Percentiles rank a stretch among this genome's conserved stretches.
Conservation (phyloP, 148 eudicot genomes). For the Hydrangea macrophylla region DNA sequence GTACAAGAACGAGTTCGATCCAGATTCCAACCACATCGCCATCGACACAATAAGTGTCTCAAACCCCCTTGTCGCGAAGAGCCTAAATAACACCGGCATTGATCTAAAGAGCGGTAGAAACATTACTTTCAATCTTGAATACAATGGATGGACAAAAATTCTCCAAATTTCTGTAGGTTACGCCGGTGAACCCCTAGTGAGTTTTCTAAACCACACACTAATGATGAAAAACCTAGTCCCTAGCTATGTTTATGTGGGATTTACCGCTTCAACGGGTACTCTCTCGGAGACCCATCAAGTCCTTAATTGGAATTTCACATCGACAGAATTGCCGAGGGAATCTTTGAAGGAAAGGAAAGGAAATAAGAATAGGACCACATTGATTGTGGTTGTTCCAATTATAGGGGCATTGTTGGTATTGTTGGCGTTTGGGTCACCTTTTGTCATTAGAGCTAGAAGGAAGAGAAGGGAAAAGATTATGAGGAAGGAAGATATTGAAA, state of each 20-base stretch:
- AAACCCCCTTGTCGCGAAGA: slow-evolving; percentile 30
- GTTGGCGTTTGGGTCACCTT: slow-evolving; percentile 20
- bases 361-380: slow-evolving; percentile 15
- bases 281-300: slow-evolving; percentile 51
- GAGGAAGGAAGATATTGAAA: slow-evolving; percentile 45
- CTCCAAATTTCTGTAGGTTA: slow-evolving; percentile 43
- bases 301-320: slow-evolving; percentile 56
- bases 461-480: slow-evolving; percentile 18
- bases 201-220: slow-evolving; percentile 37
- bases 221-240: slow-evolving; percentile 42
- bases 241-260: slow-evolving; percentile 42
- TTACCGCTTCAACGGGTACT: slow-evolving; percentile 64
- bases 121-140: slow-evolving; percentile 41
- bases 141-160: slow-evolving; percentile 46
- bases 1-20: slow-evolving; percentile 57
- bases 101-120: slow-evolving; percentile 49
- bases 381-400: slow-evolving; percentile 32
- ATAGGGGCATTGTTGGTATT: slow-evolving; percentile 18
- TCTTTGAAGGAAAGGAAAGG: slow-evolving; percentile 24
- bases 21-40: slow-evolving; percentile 56
- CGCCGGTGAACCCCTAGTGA: slow-evolving; percentile 33
- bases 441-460: slow-evolving; percentile 18
- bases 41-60: slow-evolving; percentile 44
- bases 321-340: slow-evolving; percentile 32
- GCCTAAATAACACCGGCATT: slow-evolving; percentile 38